Conservation (phyloP, 208 protist genomes). For the Leishmania arabica region DNA sequence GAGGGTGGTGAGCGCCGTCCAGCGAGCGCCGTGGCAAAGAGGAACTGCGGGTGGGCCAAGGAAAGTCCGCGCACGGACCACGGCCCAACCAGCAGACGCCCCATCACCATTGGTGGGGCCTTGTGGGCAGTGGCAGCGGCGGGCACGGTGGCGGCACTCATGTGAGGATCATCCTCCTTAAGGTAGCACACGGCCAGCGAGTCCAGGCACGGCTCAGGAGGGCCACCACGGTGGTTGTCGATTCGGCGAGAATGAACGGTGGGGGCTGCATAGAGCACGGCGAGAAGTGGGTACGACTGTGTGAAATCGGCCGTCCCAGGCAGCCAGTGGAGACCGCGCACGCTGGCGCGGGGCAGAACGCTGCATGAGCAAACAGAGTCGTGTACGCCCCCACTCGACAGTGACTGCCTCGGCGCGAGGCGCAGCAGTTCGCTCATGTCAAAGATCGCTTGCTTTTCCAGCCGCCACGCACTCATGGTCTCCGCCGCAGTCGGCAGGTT, state of each 20-base stretch:
- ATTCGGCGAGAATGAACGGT: not conserved
- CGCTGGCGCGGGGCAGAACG: not conserved
- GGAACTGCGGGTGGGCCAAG: conserved; percentile 24
- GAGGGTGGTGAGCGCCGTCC: not conserved
- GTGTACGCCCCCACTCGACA: not conserved
- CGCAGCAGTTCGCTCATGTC: conserved; percentile 15
- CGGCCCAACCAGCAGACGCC: conserved; percentile 11
- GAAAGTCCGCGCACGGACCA: conserved; percentile 29
- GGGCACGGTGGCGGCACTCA: not conserved
- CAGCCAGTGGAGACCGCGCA: conserved; percentile 48
- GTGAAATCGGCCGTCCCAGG: conserved; percentile 28
- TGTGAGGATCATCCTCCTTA: not conserved
- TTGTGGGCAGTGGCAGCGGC: not conserved
- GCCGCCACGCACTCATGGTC: not conserved
- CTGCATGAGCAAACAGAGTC: not conserved
- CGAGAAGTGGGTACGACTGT: conserved; percentile 40
- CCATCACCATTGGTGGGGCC: not conserved
- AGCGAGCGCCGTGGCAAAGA: conserved; percentile 18
- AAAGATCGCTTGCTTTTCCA: conserved; percentile 5
- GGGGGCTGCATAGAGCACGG: conserved; percentile 35
- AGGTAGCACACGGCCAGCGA: conserved; percentile 26
- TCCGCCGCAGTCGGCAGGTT: not conserved
- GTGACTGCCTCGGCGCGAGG: not conserved
- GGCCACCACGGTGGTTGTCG: not conserved
- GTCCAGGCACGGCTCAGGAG: conserved; percentile 20